Conservation (phyloP, 352 stramenopile species). For the Pythium rishiriense region DNA sequence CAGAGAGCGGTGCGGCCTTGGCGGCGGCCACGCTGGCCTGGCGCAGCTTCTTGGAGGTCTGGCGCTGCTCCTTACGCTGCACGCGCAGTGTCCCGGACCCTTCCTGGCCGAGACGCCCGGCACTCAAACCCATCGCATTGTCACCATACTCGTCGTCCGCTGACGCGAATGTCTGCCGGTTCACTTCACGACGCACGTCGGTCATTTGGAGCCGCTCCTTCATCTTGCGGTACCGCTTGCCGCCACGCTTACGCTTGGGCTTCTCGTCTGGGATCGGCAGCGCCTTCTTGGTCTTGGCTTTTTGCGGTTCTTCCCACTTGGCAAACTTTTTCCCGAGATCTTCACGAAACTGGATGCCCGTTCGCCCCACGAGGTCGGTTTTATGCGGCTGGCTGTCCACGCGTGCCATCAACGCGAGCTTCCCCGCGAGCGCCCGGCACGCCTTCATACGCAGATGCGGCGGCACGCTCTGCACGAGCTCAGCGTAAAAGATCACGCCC, state of each 20-base stretch:
- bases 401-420: constrained; percentile 89
- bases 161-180: constrained; percentile 94
- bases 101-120: constrained; percentile 90
- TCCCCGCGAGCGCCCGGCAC: constrained; percentile 91
- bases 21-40: constrained; percentile 80
- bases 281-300: constrained; percentile 96
- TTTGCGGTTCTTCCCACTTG: constrained; percentile 97
- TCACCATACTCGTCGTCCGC: constrained; percentile 97
- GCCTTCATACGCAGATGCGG: constrained; percentile 93
- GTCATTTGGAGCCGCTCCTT: constrained; percentile 98
- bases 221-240: constrained; percentile 94
- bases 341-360: constrained; percentile 84
- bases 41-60: constrained; percentile 92
- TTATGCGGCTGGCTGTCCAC: constrained; percentile 91
- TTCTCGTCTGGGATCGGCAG: constrained; percentile 96
- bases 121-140: constrained; percentile 97
- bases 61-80: constrained; percentile 89
- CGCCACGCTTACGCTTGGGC: constrained; percentile 92
- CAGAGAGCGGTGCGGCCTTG: constrained; percentile 69
- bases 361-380: constrained; percentile 56
- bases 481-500: constrained; percentile 92
- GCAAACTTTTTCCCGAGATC: constrained; percentile 95
- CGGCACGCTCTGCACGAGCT: constrained; percentile 91
- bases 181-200: constrained; percentile 96
- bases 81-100: constrained; percentile 88